These are phyloP conservation scores for Phytophthora syringae DNA, from an alignment of 352 stramenopile species.

Conservation along the genomic window DNA sequence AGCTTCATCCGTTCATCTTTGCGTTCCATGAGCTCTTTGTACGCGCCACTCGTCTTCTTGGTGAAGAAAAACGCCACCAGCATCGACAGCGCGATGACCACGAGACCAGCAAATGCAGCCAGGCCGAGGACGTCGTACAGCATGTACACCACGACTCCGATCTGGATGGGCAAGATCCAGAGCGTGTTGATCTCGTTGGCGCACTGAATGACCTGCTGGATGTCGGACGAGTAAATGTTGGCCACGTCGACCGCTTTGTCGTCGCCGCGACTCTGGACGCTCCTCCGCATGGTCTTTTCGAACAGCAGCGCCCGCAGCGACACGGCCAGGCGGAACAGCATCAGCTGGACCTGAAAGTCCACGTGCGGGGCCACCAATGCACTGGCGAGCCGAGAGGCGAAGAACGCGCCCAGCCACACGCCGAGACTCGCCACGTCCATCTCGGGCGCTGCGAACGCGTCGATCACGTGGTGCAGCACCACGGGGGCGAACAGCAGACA, in stretches of 20 bases:
- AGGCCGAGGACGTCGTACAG: slow-evolving; percentile 42
- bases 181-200: slow-evolving; percentile 50
- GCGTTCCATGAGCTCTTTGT: slow-evolving; percentile 78
- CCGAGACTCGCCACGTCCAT: slow-evolving; percentile 30
- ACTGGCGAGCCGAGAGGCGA: slow-evolving; percentile 35
- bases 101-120: slow-evolving; percentile 44
- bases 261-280: slow-evolving; percentile 16
- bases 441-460: slow-evolving; percentile 25
- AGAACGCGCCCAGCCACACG: slow-evolving; percentile 49
- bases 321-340: slow-evolving; percentile 34
- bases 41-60: slow-evolving; percentile 47
- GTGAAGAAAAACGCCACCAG: slow-evolving; percentile 60
- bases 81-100: slow-evolving; percentile 39
- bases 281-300: slow-evolving; percentile 39
- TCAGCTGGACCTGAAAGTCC: slow-evolving; percentile 30
- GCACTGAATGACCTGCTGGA: slow-evolving; percentile 53
- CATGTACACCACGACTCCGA: slow-evolving; percentile 41
- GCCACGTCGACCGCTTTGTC: slow-evolving; percentile 68
- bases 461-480: slow-evolving; percentile 53
- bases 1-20: slow-evolving; percentile 92
- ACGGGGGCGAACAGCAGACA: slow-evolving; percentile 43
- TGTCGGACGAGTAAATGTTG: slow-evolving; percentile 94
- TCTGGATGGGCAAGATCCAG: slow-evolving; percentile 53
- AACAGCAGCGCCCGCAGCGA: slow-evolving; percentile 52
- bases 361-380: slow-evolving; percentile 27